Evolutionary conservation across 1,139 yeast genomes (phyloP).

Genomic region (Debaryomyces sp.): DNA sequence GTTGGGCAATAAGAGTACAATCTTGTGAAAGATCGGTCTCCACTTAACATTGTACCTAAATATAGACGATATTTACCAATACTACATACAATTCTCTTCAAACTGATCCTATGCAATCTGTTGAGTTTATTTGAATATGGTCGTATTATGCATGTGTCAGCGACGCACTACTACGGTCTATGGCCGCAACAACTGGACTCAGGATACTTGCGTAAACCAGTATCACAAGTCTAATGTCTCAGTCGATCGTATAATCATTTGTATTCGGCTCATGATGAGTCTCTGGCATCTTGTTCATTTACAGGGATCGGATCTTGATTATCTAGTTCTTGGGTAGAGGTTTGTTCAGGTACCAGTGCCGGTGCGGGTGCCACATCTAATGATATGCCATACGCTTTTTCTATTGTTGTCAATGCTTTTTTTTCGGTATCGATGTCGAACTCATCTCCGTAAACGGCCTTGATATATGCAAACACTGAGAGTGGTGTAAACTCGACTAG

Average conservation of each 20-base stretch:
- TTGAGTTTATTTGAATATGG: background rate
- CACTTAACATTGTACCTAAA: background rate
- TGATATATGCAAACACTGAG: conserved; percentile 29
- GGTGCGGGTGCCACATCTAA: background rate
- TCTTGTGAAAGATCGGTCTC: background rate
- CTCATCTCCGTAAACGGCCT: conserved; percentile 28
- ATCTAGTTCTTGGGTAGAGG: background rate
- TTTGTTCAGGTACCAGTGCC: background rate
- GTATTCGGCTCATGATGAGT: background rate
- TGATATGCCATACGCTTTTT: conserved; percentile 24
- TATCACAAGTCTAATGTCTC: no score
- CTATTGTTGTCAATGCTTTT: conserved; percentile 29
- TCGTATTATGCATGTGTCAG: background rate
- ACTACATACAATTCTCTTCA: background rate
- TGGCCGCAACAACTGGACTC: no score
- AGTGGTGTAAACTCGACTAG: conserved; percentile 37
- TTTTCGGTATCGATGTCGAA: conserved; percentile 26
- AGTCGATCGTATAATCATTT: background rate
- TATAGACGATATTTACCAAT: background rate
- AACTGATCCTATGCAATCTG: background rate
- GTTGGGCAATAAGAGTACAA: background rate
- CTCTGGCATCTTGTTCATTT: background rate
- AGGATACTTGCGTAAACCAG: no score
- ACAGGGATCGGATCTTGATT: background rate
- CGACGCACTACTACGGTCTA: no score